Base-by-base conservation (phyloP, 139 green algal species). In the Coccomyxa sp. region DNA sequence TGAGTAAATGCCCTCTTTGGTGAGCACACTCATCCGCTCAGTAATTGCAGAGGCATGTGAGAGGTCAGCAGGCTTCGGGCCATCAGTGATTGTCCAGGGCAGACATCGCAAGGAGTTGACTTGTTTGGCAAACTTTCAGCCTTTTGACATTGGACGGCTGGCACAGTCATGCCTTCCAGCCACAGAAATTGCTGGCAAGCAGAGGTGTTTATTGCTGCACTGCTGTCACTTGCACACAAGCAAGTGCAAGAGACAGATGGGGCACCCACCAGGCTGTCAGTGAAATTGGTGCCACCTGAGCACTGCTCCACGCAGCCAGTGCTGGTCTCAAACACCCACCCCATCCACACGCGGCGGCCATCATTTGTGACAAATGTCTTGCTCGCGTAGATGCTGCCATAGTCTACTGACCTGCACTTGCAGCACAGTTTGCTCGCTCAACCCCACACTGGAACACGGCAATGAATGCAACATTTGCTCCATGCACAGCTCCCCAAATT, bases 261-360 rank as follows among this genome's bases (percentile, higher is more conserved):
- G 71, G 71, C 28, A 78, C 28, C 30, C 17, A 38, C n/a, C 28
- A 78, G 3, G 71, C 71, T 78, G 71, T 81, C 11, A 13, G 57
- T 87, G 31, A 91, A 87, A 23, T 51, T 30, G 0, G 84, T 88
- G 58, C 88, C 88, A 77, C 82, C 77, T 0, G 71, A 85, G 76
- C 88, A 91, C 82, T 88, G 38, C 75, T 88, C 86, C 25, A 51
- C 84, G 76, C 88, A 91, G 51, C 84, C 84, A 13, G 81, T 28
- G 13, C 79, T 79, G 25, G 88, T 87, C 88, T 91, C 71, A 28
- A 67, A 66, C 71, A 77, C 85, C 32, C 79, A 91, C 81, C 88
- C 89, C 82, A 80, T 85, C 88, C 38, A 88, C 84, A 82, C 11
- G 4, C 86, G 12, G n/a, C 84, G 66, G 28, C 84, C 84, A 67